Evolutionary conservation across 805 yeast species (phyloP).

Genomic region (Maudiozyma bulderi): DNA sequence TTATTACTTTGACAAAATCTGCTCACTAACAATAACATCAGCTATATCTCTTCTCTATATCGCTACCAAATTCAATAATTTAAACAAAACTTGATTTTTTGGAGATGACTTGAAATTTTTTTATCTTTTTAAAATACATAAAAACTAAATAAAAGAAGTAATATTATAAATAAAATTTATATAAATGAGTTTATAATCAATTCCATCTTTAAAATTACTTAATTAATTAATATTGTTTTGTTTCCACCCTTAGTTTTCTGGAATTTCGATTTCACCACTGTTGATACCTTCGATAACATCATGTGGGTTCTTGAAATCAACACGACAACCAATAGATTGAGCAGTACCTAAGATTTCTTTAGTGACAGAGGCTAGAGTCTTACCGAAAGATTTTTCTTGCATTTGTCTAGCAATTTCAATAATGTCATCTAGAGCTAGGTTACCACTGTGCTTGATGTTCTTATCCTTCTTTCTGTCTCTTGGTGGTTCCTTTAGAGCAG

Average conservation of each 20-base stretch:
- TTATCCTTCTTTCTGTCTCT: constrained; percentile 99
- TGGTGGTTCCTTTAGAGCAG: constrained; percentile 99
- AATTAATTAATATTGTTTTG: constrained; percentile 7
- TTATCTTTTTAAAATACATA: neutral
- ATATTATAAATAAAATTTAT: neutral
- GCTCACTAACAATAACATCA: no score
- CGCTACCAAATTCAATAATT: no score
- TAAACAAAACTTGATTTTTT: no score
- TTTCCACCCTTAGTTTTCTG: constrained; percentile 25
- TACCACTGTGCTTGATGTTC: constrained; percentile 99
- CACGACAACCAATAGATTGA: constrained; percentile 99
- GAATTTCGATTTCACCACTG: constrained; percentile 89
- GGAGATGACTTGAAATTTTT: neutral
- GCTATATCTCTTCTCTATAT: no score
- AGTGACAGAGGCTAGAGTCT: constrained; percentile 90
- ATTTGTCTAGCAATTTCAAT: constrained; percentile 94
- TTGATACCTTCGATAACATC: constrained; percentile 96
- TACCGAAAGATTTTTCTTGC: constrained; percentile 97
- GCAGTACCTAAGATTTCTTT: constrained; percentile 99
- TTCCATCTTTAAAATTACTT: neutral
- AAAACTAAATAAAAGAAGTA: neutral
- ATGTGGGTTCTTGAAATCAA: constrained; percentile 98
- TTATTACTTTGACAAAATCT: no score
- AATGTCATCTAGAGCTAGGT: constrained; percentile 94
- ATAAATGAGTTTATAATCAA: neutral